These are phyloP conservation scores for Lactarius sanguifluus DNA, from an alignment of 768 basidiomycete species.

Conservation along the genomic window DNA sequence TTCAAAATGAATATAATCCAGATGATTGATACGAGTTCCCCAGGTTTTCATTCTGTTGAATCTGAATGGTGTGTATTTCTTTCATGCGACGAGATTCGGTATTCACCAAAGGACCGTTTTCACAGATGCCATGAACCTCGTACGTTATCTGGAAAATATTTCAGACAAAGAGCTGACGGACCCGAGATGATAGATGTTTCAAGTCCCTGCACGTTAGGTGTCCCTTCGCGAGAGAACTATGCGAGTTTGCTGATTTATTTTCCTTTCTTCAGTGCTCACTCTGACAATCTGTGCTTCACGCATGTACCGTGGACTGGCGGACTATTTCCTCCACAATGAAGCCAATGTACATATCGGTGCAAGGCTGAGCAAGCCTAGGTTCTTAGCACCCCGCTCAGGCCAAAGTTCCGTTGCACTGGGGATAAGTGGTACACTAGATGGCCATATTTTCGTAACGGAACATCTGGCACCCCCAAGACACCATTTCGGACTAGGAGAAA, in stretches of 20 bases:
- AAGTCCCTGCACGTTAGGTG: conserved; percentile 5
- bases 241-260: not conserved
- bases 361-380: not conserved
- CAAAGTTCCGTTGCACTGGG: not conserved
- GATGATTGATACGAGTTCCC: not conserved
- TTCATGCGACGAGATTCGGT: not conserved
- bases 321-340: not conserved
- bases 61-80: conserved; percentile 8
- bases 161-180: not conserved
- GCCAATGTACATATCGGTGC: not conserved
- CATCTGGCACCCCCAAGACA: not conserved
- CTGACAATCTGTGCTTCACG: conserved; percentile 12
- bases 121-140: conserved; percentile 9
- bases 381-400: not conserved
- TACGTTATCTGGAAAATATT: not conserved
- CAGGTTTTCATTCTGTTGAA: conserved; percentile 12
- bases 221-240: not conserved
- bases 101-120: not conserved
- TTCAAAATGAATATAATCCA: not conserved
- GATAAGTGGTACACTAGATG: not conserved
- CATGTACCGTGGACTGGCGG: conserved; percentile 1
- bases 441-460: not conserved
- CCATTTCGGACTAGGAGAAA: not conserved
- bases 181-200: conserved; percentile 6
- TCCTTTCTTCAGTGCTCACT: not conserved